Conservation (phyloP, 2,329 filamentous ascomycete species). For the Ophiognomonia clavigignenti-juglandacearum region DNA sequence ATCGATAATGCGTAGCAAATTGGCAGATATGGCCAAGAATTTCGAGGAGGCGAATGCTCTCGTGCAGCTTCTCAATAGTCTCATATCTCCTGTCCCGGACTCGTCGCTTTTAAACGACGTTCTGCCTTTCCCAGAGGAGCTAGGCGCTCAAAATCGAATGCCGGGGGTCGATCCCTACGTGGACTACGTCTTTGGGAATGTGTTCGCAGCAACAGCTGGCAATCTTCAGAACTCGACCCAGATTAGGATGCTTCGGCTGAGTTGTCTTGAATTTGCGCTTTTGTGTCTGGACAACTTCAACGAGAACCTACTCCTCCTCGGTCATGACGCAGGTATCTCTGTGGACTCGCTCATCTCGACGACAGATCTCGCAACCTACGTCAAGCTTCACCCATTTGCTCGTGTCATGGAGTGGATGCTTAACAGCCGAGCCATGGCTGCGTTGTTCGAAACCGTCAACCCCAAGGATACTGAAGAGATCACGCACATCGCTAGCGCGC, state of each 20-base stretch:
- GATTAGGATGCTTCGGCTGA: conserved; percentile 67
- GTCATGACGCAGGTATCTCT: conserved; percentile 69
- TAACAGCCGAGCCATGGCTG: conserved; percentile 79
- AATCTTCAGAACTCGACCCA: conserved; percentile 65
- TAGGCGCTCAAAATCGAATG: conserved; percentile 69
- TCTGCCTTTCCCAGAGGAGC: conserved; percentile 79
- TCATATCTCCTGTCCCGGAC: conserved; percentile 63
- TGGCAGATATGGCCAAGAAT: conserved; percentile 68
- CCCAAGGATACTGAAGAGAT: conserved; percentile 51
- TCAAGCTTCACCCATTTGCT: conserved; percentile 84
- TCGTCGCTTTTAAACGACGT: conserved; percentile 63
- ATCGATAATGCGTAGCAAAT: conserved; percentile 55
- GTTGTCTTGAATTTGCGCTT: conserved; percentile 78
- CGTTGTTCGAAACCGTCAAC: conserved; percentile 73
- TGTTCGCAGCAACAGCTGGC: conserved; percentile 64
- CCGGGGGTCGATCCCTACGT: conserved; percentile 89
- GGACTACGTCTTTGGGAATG: conserved; percentile 79
- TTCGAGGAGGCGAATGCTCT: conserved; percentile 87
- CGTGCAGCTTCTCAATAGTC: conserved; percentile 66
- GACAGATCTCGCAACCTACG: conserved; percentile 72
- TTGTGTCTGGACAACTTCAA: conserved; percentile 84
- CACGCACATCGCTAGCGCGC: conserved; percentile 64
- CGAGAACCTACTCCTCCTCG: conserved; percentile 83
- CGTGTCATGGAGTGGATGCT: conserved; percentile 98
- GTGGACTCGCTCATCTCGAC: conserved; percentile 72